These are phyloP conservation scores for Sinapis alba DNA, from an alignment of 441 rosid genomes.

Conservation along the genomic window DNA sequence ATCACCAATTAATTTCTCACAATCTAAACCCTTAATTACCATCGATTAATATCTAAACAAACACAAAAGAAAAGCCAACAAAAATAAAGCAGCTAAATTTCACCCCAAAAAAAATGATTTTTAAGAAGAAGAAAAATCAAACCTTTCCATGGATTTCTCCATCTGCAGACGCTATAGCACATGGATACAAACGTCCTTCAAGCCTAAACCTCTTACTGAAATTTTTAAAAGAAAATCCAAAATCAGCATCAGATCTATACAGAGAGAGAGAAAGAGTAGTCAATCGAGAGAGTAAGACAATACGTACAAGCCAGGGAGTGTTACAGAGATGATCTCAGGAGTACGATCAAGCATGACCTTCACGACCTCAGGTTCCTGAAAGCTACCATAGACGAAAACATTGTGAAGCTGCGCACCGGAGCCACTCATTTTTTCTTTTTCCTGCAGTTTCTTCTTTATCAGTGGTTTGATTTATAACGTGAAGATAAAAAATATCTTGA, in stretches of 20 bases:
- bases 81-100: background rate
- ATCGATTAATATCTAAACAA: background rate
- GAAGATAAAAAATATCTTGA: background rate
- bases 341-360: slow-evolving; percentile 58
- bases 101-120: background rate
- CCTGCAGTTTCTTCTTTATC: background rate
- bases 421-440: slow-evolving; percentile 13
- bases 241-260: background rate
- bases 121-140: background rate
- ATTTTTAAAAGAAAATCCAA: background rate
- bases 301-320: slow-evolving; percentile 67
- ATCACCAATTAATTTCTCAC: background rate
- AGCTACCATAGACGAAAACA: slow-evolving; percentile 90
- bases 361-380: slow-evolving; percentile 67
- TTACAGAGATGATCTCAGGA: slow-evolving; percentile 62
- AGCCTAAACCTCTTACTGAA: slow-evolving; percentile 81
- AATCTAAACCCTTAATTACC: background rate
- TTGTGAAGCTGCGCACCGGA: slow-evolving; percentile 39
- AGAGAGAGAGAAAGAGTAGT: background rate
- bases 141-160: slow-evolving; percentile 71
- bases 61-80: background rate
- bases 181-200: slow-evolving; percentile 90
- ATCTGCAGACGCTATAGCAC: slow-evolving; percentile 62
- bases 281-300: background rate
- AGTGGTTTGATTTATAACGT: slow-evolving; percentile 16